Evolutionary conservation across 2,329 filamentous ascomycete genomes (phyloP).

Genomic region (Aspergillus quadrilineatus): DNA sequence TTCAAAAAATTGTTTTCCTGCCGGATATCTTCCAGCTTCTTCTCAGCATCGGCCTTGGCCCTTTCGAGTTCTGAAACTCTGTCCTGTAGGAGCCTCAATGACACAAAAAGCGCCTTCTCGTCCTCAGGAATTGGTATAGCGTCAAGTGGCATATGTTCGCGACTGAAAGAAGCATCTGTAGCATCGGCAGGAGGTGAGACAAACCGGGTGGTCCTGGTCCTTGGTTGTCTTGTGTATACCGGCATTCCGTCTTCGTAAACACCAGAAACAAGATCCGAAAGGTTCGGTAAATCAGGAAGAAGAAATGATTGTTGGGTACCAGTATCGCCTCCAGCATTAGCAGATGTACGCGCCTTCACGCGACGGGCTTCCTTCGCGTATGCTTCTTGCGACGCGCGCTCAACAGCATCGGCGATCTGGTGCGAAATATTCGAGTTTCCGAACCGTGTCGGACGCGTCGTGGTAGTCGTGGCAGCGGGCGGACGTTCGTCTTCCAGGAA

Average conservation of each 20-base stretch:
- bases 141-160: slow-evolving; percentile 51
- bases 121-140: slow-evolving; percentile 59
- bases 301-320: slow-evolving; percentile 60
- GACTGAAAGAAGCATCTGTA: slow-evolving; percentile 31
- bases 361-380: slow-evolving; percentile 34
- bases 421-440: slow-evolving; percentile 46
- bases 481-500: slow-evolving; percentile 52
- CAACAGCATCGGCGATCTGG: slow-evolving; percentile 40
- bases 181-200: slow-evolving; percentile 46
- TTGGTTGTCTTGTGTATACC: slow-evolving; percentile 53
- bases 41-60: slow-evolving; percentile 54
- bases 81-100: slow-evolving; percentile 58
- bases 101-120: slow-evolving; percentile 63
- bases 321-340: slow-evolving; percentile 42
- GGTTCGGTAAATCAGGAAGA: slow-evolving; percentile 60
- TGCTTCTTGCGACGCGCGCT: slow-evolving; percentile 37
- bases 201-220: slow-evolving; percentile 54
- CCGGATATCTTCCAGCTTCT: slow-evolving; percentile 52
- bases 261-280: slow-evolving; percentile 62
- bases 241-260: slow-evolving; percentile 59
- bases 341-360: slow-evolving; percentile 26
- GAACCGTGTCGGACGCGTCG: slow-evolving; percentile 57
- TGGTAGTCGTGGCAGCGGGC: slow-evolving; percentile 40
- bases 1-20: slow-evolving; percentile 53
- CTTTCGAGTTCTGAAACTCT: slow-evolving; percentile 57